Base-by-base conservation (phyloP, 345 rosid species). In the Eucalyptus pauciflora region DNA sequence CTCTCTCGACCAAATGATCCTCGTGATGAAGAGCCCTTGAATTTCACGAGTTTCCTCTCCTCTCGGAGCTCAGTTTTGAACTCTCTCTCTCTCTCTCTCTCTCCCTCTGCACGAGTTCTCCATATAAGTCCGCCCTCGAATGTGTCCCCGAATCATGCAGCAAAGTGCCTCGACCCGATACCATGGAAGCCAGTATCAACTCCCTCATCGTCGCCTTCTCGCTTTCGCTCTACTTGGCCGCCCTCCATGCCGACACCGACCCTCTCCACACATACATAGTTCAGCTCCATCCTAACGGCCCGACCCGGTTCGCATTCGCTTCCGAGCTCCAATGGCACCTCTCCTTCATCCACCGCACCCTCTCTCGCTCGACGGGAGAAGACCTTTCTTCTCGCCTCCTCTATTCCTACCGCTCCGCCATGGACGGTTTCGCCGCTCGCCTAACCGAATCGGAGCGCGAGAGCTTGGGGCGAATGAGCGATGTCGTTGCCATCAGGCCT, bases 21-120 rank as follows among this genome's bases (percentile, higher is more conserved):
- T 92, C 99, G 99, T 97, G 99, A 97, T 91, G 96, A 89, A 95
- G 97, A 96, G 98, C 99, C 95, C 96, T 96, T 92, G 89, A 80
- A 87, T 92, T 94, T 96, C 99, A 97, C 98, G 99, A 96, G 99
- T 95, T 95, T 94, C 98, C 91, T 93, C 92, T 91, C 94, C 95
- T 90, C 89, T 71, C 90, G 79, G 89, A 71, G 48, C 91, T 83
- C 91, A 64, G 71, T 90, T 94, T 91, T 90, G 93, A 90, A 90
- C 49, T 46, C 22, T 64, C 37, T 29, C n/a, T 86, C n/a, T 86
- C 11, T 10, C 43, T 7, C 41, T 37, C 4, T 37, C 89, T 67
- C 95, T 67, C 95, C 90, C 90, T 89, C 50, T 10, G 92, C 89
- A 90, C 97, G 94, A 93, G 8, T 10, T 76, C 46, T 37, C 10